Conservation (phyloP, 1,284 basidiomycete species). For the Boletus calvinii region DNA sequence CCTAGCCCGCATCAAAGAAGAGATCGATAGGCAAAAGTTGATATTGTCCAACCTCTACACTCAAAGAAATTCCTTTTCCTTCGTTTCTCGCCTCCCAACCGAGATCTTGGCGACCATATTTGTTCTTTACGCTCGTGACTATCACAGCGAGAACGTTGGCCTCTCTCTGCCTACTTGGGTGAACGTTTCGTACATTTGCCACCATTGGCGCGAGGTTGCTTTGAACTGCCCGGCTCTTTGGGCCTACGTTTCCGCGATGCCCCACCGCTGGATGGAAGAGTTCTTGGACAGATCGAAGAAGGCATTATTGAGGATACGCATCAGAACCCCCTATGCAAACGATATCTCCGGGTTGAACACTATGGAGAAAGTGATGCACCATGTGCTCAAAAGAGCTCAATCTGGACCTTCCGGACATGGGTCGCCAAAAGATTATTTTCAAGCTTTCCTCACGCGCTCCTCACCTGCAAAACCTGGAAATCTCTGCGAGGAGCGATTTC, state of each 20-base stretch:
- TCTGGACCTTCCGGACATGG: neutral
- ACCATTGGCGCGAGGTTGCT: conserved; percentile 20
- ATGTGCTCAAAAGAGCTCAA: conserved; percentile 21
- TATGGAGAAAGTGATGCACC: conserved; percentile 16
- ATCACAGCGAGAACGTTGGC: too few relatives aligned
- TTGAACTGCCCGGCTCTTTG: conserved; percentile 9
- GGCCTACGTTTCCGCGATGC: conserved; percentile 16
- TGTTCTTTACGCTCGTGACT: neutral
- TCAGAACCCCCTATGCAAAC: rapidly evolving
- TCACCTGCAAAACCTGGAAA: neutral
- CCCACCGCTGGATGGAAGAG: conserved; percentile 29
- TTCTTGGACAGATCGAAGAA: conserved; percentile 36
- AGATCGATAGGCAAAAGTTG: neutral
- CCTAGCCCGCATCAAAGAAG: neutral
- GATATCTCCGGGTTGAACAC: neutral
- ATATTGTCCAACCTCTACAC: neutral
- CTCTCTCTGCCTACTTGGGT: too few relatives aligned
- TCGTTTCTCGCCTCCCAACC: neutral
- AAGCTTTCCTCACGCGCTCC: conserved; percentile 4
- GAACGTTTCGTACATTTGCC: conserved; percentile 29
- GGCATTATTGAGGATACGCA: conserved; percentile 26
- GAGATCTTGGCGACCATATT: neutral
- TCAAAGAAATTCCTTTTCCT: neutral
- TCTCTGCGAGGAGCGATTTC: neutral
- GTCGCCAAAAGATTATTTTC: neutral